A percentile compares a stretch with the other conserved stretches of the same genome.
Evolutionary conservation across 2,329 filamentous ascomycete species (phyloP).

Genomic region (Trichoderma sp.): DNA sequence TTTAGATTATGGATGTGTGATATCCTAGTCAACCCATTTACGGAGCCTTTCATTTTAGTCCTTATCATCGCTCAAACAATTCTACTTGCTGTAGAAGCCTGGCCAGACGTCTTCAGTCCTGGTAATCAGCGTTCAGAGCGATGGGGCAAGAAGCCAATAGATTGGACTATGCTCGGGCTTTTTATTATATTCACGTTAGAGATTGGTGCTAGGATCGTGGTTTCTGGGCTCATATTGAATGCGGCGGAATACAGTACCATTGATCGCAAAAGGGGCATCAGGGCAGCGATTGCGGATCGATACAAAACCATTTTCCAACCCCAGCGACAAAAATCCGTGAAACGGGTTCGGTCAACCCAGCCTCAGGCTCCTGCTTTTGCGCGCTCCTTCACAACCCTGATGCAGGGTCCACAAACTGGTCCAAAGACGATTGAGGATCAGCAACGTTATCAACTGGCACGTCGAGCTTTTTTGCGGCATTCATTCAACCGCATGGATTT

Average conservation of each 20-base stretch:
- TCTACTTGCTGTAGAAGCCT: slow-evolving; percentile 81
- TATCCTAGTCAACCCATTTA: slow-evolving; percentile 78
- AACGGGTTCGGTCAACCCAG: slow-evolving; percentile 45
- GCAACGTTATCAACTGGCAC: slow-evolving; percentile 79
- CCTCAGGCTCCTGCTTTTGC: slow-evolving; percentile 63
- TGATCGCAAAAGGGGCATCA: slow-evolving; percentile 71
- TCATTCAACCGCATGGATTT: slow-evolving; percentile 96
- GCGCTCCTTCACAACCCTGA: slow-evolving; percentile 76
- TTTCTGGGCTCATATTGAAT: slow-evolving; percentile 91
- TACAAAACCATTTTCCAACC: slow-evolving; percentile 78
- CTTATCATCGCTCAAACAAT: slow-evolving; percentile 87
- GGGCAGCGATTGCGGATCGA: slow-evolving; percentile 70
- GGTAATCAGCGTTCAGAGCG: slow-evolving; percentile 56
- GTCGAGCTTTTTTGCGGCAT: slow-evolving; percentile 88
- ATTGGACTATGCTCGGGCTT: slow-evolving; percentile 76
- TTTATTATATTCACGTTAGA: slow-evolving; percentile 91
- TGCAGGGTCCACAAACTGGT: slow-evolving; percentile 56
- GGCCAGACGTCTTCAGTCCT: slow-evolving; percentile 63
- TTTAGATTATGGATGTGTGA: slow-evolving; percentile 75
- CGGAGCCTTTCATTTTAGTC: slow-evolving; percentile 80
- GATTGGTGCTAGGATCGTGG: slow-evolving; percentile 76
- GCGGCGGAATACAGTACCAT: slow-evolving; percentile 89
- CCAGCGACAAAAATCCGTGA: slow-evolving; percentile 67
- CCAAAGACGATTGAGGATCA: slow-evolving; percentile 69
- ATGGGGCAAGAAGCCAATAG: slow-evolving; percentile 69